Evolutionary conservation across 257 asterid genomes (phyloP).

Genomic region (Solanum corneliomulleri): DNA sequence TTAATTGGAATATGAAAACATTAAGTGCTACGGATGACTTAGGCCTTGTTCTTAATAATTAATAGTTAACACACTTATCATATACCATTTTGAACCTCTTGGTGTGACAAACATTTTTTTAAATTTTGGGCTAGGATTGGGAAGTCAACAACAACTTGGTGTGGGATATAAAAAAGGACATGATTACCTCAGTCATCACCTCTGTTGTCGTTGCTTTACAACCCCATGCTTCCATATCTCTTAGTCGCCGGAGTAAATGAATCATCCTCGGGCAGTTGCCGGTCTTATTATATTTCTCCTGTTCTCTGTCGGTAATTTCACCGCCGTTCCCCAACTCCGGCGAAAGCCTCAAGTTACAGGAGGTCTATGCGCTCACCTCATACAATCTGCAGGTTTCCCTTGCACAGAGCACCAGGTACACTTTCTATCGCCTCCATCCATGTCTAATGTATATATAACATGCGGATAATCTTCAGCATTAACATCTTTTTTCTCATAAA

Average conservation of each 20-base stretch:
- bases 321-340: slow-evolving; percentile 22
- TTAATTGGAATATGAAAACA: too few relatives aligned
- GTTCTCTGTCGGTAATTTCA: slow-evolving; percentile 17
- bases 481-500: not conserved
- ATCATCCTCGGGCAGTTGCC: slow-evolving; percentile 1
- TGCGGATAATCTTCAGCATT: not conserved
- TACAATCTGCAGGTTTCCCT: slow-evolving; percentile 68
- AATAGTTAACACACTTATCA: not conserved
- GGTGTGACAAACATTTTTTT: not conserved
- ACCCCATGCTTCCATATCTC: not conserved
- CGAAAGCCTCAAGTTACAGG: slow-evolving; percentile 30
- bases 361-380: slow-evolving; percentile 65
- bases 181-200: not conserved
- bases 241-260: not conserved
- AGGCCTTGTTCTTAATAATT: not conserved
- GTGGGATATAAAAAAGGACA: not conserved
- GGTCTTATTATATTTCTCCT: slow-evolving; percentile 8
- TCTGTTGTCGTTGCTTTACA: not conserved
- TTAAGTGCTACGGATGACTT: too few relatives aligned
- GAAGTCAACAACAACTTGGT: not conserved
- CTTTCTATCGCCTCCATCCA: not conserved
- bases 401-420: slow-evolving; percentile 77
- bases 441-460: not conserved
- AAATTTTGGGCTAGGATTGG: not conserved
- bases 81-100: not conserved